Base-by-base conservation (phyloP, 2,329 filamentous ascomycete species). In the Monilinia laxa region DNA sequence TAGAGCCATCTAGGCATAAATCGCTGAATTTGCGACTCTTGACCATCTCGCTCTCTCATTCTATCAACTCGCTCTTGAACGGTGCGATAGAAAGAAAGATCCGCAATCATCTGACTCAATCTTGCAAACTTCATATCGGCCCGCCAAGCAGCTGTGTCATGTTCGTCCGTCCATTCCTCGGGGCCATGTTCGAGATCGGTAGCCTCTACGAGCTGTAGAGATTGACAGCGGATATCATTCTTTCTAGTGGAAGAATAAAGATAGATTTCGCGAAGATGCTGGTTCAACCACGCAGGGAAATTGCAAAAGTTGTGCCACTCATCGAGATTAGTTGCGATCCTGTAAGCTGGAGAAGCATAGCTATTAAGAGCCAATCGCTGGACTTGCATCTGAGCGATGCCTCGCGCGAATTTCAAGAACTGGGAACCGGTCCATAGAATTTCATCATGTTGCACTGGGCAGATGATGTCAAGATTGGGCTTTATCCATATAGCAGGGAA, bases 111-210 rank as follows among this genome's bases (percentile, higher is more conserved):
- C 14, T 23, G 28, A 49, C 18, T 4, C 45, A 60, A 3, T 38
- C 28, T 14, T 25, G 2, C 7, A 3, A 60, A 60, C 2, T 10
- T 60, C 10, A 2, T 60, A 1, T 31, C 11, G 3, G 40, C 40
- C 14, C 40, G 14, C 14, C 40, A 42, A 10, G 16, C 18, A 11
- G 7, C n/a, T 9, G n/a, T 5, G 10, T 10, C 7, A 11, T n/a
- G 14, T 9, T 23, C 57, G 45, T 3, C 28, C 11, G 10, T 11
- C 12, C 40, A 42, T 23, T 16, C 10, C 3, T 38, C 45, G 0
- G 16, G 28, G 1, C 16, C 4, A 0, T 35, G 0, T 16, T 7
- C 5, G 3, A 23, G 11, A 1, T 51, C n/a, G 7, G 20, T 51
- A 18, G 7, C n/a, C 10, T 23, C 11, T 2, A 60, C 57, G 2